Evolutionary conservation across 768 basidiomycete species (phyloP).

Genomic region (Phylloporus scabripes): DNA sequence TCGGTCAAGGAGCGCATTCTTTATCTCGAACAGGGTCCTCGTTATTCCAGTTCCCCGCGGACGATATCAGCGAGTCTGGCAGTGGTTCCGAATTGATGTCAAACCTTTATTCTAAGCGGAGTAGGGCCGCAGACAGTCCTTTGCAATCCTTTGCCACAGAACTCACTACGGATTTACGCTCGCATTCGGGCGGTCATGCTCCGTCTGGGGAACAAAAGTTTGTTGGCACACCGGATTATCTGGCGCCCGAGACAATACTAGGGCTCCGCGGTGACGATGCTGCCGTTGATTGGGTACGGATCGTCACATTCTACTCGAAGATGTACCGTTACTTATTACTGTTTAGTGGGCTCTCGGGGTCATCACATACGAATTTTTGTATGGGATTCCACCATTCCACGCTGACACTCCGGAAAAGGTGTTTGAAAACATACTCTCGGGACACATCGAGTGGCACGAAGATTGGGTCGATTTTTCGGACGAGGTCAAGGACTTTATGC

Average conservation of each 20-base stretch:
- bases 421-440: constrained; percentile 96
- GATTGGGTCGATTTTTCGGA: constrained; percentile 83
- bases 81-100: constrained; percentile 70
- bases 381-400: constrained; percentile 96
- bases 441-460: constrained; percentile 93
- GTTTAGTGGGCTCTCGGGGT: constrained; percentile 95
- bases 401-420: constrained; percentile 96
- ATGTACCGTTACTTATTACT: constrained; percentile 10
- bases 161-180: constrained; percentile 75
- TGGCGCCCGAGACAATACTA: constrained; percentile 92
- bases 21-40: constrained; percentile 56
- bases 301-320: constrained; percentile 15
- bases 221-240: constrained; percentile 96
- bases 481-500: constrained; percentile 89
- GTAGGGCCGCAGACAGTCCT: constrained; percentile 63
- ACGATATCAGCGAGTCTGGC: constrained; percentile 85
- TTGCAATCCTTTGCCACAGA: constrained; percentile 84
- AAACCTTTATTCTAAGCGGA: constrained; percentile 49
- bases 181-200: constrained; percentile 56
- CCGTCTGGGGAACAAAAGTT: constrained; percentile 88
- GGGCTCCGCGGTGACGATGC: constrained; percentile 93
- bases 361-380: constrained; percentile 96
- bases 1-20: constrained; percentile 59
- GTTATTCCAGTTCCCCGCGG: constrained; percentile 64
- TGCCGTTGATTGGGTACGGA: constrained; percentile 90